Percentiles rank a stretch among this genome's conserved stretches.
Evolutionary conservation across 2,329 filamentous ascomycete species (phyloP).

Genomic region (Claviceps sp.): DNA sequence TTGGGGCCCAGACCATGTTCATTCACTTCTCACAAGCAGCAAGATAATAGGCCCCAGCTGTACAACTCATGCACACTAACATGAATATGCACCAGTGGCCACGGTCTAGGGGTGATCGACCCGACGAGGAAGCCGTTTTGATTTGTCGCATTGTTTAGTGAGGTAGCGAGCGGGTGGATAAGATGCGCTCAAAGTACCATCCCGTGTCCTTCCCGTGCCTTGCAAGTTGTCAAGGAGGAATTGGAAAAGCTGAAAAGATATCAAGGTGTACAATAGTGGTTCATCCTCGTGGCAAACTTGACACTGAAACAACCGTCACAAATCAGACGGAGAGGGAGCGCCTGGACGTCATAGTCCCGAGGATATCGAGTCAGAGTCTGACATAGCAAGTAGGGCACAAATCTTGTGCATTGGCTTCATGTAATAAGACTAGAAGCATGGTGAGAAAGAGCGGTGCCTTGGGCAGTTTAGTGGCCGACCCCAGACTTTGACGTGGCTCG

Average conservation of each 20-base stretch:
- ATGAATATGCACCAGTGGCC: slow-evolving; percentile 3
- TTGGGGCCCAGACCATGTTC: not conserved
- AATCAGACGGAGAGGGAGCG: not conserved
- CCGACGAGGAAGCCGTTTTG: not conserved
- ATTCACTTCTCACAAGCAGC: not conserved
- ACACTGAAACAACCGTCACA: not conserved
- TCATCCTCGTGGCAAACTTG: not conserved
- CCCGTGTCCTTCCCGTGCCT: not conserved
- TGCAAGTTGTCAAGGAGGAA: not conserved
- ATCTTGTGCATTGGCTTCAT: not conserved
- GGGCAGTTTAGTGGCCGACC: not conserved
- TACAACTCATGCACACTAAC: slow-evolving; percentile 4
- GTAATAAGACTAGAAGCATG: slow-evolving; percentile 2
- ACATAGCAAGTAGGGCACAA: not conserved
- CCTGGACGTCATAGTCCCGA: not conserved
- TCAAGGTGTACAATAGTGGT: not conserved
- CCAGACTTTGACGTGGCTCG: slow-evolving; percentile 1
- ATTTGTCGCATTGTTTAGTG: slow-evolving; percentile 2
- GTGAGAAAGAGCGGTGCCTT: not conserved
- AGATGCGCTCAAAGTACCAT: not conserved
- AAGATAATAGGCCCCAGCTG: slow-evolving; percentile 1
- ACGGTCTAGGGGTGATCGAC: slow-evolving; percentile 1
- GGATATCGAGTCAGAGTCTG: not conserved
- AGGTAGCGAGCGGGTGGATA: not conserved
- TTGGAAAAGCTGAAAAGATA: not conserved